Percentiles rank a stretch among this genome's conserved stretches.
These are phyloP conservation scores for Colletotrichum limetticola DNA, from an alignment of 2,329 filamentous ascomycete species.

Conservation along the genomic window DNA sequence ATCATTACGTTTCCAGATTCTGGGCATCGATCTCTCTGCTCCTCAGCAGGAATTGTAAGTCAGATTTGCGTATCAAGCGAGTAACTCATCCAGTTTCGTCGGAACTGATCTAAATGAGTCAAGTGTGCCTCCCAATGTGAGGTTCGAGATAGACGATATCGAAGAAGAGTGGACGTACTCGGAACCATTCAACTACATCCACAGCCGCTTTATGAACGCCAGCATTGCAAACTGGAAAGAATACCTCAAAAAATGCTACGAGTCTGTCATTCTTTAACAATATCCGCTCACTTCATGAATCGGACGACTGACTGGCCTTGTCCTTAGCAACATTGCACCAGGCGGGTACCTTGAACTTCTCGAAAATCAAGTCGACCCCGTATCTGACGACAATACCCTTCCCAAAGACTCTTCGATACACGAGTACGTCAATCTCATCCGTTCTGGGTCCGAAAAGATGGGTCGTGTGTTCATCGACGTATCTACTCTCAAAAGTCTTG, in stretches of 20 bases:
- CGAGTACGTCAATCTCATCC: not conserved
- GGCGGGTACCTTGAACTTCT: not conserved
- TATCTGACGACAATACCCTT: not conserved
- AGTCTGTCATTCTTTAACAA: rapidly evolving
- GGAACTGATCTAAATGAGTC: rapidly evolving
- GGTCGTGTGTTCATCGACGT: not conserved
- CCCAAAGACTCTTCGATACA: not conserved
- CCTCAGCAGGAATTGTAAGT: not conserved
- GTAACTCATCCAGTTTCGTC: not conserved
- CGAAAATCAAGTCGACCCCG: not conserved
- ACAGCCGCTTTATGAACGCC: not conserved
- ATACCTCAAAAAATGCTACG: not conserved
- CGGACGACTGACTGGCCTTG: not conserved
- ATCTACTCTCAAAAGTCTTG: not conserved
- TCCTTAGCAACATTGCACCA: not conserved
- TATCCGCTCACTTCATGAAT: not conserved
- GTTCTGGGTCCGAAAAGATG: not conserved
- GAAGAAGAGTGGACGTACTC: not conserved
- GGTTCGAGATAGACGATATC: not conserved
- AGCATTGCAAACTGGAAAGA: not conserved
- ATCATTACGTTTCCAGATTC: not conserved
- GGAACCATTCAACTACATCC: not conserved
- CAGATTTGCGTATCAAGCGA: not conserved
- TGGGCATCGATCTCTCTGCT: not conserved
- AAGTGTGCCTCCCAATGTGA: not conserved